phyloP scores from a whole-genome alignment of 2,329 filamentous ascomycete genomes.

The Didymella exigua region DNA sequence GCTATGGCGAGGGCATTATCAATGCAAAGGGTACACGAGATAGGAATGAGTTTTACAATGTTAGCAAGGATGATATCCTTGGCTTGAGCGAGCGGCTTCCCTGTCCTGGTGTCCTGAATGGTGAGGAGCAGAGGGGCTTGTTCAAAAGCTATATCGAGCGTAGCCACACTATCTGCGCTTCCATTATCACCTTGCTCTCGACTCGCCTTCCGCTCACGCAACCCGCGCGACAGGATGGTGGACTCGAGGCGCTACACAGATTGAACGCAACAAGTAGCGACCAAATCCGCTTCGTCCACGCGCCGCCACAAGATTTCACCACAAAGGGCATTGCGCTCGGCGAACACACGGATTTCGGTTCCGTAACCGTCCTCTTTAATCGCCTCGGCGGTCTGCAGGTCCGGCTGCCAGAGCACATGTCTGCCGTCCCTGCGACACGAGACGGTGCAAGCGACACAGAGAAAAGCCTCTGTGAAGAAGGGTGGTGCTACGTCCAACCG shows the following conservation, averaged over 20 bases:
- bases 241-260: conserved; percentile 55
- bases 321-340: conserved; percentile 50
- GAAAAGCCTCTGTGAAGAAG: conserved; percentile 31
- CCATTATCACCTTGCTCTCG: conserved; percentile 55
- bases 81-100: conserved; percentile 30
- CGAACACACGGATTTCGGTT: conserved; percentile 64
- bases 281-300: conserved; percentile 60
- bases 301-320: conserved; percentile 50
- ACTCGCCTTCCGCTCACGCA: conserved; percentile 48
- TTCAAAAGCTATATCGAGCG: conserved; percentile 53
- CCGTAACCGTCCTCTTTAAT: conserved; percentile 63
- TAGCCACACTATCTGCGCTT: conserved; percentile 54
- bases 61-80: conserved; percentile 61
- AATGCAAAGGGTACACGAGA: conserved; percentile 58
- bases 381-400: conserved; percentile 62
- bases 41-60: conserved; percentile 62
- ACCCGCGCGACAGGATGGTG: conserved; percentile 34
- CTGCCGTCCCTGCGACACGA: background rate
- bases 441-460: conserved; percentile 10
- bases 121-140: conserved; percentile 5
- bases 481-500: conserved; percentile 61
- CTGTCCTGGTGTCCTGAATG: background rate
- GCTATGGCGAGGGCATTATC: conserved; percentile 53
- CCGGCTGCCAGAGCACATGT: conserved; percentile 48
- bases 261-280: conserved; percentile 54